Evolutionary conservation across 805 yeast species (phyloP), one percentile per base, ranked within the genome.

Genomic region (Ogataea saltuana): DNA sequence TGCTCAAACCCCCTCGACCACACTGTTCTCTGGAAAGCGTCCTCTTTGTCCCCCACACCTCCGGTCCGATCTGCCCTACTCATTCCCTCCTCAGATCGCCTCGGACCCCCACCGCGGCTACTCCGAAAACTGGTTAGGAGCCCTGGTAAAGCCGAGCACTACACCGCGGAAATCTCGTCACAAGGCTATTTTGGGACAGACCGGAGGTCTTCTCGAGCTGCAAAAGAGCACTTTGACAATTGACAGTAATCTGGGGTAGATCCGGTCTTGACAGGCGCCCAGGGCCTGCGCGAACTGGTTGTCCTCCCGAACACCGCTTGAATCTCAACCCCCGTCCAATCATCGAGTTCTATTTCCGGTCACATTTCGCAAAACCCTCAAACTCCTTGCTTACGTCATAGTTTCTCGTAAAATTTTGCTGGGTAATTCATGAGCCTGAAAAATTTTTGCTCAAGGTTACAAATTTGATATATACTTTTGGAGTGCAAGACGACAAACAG

Each of bases 151-250:
- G 26, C 20, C 27, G 22, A 17, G 17, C 17, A 20, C 18, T 15
- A 29, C 41, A 38, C 35, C 41, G 41, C 41, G 41, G 41, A 28
- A 38, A 38, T 38, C 34, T 38, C 4, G 34, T 30, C 41, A 23
- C 21, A 38, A 30, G 30, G 27, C 41, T 38, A 28, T 7, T 13
- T 38, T 38, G 5, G 41, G 41, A 28, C 26, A 26, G 31, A 8
- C n/a, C n/a, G n/a, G n/a, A n/a, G n/a, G n/a, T n/a, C n/a, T n/a
- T 34, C n/a, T n/a, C 18, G 6, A n/a, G 28, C n/a, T n/a, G n/a
- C n/a, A n/a, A n/a, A n/a, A n/a, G n/a, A n/a, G n/a, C n/a, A n/a
- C n/a, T 25, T 13, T 25, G 28, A 25, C 10, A 22, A 25, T 8
- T 30, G 21, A 17, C 33, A 30, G 18, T n/a, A 26, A 26, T 36